phyloP scores from a whole-genome alignment of 2,329 filamentous ascomycete genomes.

The Aspergillus sp. region DNA sequence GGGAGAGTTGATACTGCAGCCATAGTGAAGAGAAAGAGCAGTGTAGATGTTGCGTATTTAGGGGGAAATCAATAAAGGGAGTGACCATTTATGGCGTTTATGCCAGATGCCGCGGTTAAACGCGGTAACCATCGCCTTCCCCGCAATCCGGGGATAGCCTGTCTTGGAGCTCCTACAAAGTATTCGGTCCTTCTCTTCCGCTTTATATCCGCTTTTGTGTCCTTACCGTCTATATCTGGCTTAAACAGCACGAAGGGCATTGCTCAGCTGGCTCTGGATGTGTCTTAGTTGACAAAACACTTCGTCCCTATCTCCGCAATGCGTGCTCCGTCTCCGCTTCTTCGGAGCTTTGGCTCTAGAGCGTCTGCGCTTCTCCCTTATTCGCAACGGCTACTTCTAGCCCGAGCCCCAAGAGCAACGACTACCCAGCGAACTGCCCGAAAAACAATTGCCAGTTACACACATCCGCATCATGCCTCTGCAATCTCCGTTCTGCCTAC shows the following conservation, averaged over 20 bases:
- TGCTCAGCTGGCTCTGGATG: background rate
- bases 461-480: slow-evolving; percentile 70
- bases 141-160: slow-evolving; percentile 3
- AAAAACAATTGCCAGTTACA: slow-evolving; percentile 64
- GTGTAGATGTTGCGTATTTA: background rate
- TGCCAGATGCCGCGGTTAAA: slow-evolving; percentile 30
- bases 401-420: slow-evolving; percentile 4
- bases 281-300: background rate
- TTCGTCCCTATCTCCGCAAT: slow-evolving; percentile 24
- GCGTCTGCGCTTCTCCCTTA: slow-evolving; percentile 15
- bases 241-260: background rate
- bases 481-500: slow-evolving; percentile 75
- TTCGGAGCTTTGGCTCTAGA: slow-evolving; percentile 30
- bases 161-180: slow-evolving; percentile 12
- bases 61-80: slow-evolving; percentile 3
- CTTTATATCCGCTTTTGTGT: slow-evolving; percentile 4
- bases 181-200: slow-evolving; percentile 6
- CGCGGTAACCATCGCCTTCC: slow-evolving; percentile 39
- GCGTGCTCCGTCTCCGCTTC: slow-evolving; percentile 31
- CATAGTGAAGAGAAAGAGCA: slow-evolving; percentile 19
- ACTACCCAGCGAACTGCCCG: slow-evolving; percentile 8
- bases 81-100: background rate
- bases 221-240: background rate
- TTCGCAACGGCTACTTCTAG: slow-evolving; percentile 16
- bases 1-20: slow-evolving; percentile 23